Conservation (phyloP, 2,329 filamentous ascomycete species). For the Huntiella bhutanensis region DNA sequence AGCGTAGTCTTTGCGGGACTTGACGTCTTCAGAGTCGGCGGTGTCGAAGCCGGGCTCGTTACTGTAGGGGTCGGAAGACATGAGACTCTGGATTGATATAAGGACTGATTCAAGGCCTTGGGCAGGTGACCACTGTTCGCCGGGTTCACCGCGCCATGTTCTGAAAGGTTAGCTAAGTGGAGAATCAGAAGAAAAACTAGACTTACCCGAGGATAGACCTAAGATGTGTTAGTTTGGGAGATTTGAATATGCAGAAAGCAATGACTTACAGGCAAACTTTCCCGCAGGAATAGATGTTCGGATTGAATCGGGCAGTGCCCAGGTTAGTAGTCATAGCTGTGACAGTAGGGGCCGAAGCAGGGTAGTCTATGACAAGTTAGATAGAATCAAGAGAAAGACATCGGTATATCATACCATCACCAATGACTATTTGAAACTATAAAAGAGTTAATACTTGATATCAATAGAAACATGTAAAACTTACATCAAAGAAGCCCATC, state of each 20-base stretch:
- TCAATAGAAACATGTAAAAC: conserved; percentile 14
- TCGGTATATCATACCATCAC: conserved; percentile 36
- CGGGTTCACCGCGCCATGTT: conserved; percentile 79
- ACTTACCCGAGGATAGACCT: conserved; percentile 72
- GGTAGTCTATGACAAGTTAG: conserved; percentile 50
- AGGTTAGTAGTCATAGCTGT: conserved; percentile 67
- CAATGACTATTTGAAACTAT: conserved; percentile 46
- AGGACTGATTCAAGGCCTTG: conserved; percentile 89
- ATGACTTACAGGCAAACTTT: conserved; percentile 72
- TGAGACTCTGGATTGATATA: conserved; percentile 87
- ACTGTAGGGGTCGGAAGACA: conserved; percentile 85
- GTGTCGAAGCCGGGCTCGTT: conserved; percentile 91
- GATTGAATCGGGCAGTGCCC: conserved; percentile 83
- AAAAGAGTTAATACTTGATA: not conserved
- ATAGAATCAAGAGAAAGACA: conserved; percentile 4
- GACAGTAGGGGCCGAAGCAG: conserved; percentile 42
- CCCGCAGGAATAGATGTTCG: conserved; percentile 82
- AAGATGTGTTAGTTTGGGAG: not conserved
- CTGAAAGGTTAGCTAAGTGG: conserved; percentile 26
- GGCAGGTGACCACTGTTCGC: conserved; percentile 91
- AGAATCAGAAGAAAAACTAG: too few relatives aligned
- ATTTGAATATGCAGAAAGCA: conserved; percentile 11
- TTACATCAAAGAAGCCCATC: conserved; percentile 89
- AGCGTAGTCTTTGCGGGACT: not conserved
- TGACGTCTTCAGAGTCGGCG: conserved; percentile 50